phyloP scores from a whole-genome alignment of 345 rosid genomes.

The Lenwebbia sp. region DNA sequence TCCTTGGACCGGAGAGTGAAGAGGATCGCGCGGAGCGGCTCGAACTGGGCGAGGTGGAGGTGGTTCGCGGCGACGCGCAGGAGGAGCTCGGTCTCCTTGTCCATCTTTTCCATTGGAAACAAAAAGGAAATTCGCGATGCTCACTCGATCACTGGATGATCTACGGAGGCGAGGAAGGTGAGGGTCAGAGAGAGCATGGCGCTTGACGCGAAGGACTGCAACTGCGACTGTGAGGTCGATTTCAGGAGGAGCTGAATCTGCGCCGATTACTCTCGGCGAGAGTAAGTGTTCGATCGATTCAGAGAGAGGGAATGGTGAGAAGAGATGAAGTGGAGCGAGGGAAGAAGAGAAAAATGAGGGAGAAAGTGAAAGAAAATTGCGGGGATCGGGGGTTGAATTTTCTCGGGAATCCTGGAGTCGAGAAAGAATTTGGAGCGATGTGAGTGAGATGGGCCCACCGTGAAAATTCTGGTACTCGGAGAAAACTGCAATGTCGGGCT shows the following conservation, averaged over 20 bases:
- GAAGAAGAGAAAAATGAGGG: background rate
- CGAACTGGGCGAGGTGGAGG: conserved; percentile 83
- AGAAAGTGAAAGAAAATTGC: background rate
- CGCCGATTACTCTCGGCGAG: too few species aligned
- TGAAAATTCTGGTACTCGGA: background rate
- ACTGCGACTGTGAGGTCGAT: background rate
- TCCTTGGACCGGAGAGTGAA: conserved; percentile 54
- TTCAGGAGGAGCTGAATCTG: background rate
- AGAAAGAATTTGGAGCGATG: background rate
- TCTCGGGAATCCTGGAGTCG: background rate
- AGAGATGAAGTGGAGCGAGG: too few species aligned
- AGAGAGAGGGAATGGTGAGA: too few species aligned
- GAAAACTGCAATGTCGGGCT: background rate
- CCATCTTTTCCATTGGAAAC: conserved; percentile 17
- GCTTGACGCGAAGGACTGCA: background rate
- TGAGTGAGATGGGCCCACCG: background rate
- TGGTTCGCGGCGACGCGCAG: conserved; percentile 84
- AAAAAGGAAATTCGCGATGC: background rate
- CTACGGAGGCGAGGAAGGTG: background rate
- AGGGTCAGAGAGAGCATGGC: background rate
- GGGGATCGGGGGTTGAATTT: background rate
- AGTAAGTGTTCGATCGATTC: too few species aligned
- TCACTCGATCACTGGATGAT: background rate
- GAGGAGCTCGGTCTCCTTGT: conserved; percentile 70
- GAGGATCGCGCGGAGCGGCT: conserved; percentile 80